These are phyloP conservation scores for Prunus mongolica DNA, from an alignment of 306 rosid genomes.

Conservation along the genomic window DNA sequence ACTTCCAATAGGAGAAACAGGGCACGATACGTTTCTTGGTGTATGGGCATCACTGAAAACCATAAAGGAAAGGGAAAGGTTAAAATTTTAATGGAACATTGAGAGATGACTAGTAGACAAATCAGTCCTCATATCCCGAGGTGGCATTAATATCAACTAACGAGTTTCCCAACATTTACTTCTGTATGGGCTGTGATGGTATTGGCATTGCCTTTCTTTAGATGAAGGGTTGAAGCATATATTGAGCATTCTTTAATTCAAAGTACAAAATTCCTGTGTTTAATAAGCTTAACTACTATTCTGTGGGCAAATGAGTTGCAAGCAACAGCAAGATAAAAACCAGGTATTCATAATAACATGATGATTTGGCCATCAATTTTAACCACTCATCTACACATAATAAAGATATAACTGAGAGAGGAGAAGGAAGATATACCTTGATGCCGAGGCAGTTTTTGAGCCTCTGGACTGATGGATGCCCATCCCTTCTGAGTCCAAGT, in stretches of 20 bases:
- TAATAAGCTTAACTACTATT: not conserved
- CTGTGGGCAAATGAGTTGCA: not conserved
- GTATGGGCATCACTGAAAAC: conserved; percentile 27
- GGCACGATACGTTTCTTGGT: conserved; percentile 35
- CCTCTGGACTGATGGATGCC: conserved; percentile 40
- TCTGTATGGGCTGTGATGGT: not conserved
- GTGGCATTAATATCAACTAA: not conserved
- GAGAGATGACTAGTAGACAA: not conserved
- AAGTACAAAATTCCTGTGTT: not conserved
- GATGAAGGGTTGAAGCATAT: not conserved
- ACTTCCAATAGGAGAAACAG: conserved; percentile 43
- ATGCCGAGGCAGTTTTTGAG: conserved; percentile 38
- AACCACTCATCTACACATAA: not conserved
- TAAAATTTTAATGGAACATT: not conserved
- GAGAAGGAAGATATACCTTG: conserved; percentile 45
- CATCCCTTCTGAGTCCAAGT: conserved; percentile 43
- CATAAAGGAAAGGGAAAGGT: not conserved
- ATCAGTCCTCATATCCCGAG: not conserved
- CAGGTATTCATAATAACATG: not conserved
- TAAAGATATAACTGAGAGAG: not conserved
- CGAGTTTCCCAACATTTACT: not conserved
- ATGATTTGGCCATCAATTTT: not conserved
- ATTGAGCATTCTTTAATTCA: not conserved
- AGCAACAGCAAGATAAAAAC: not conserved
- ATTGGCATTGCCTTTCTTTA: not conserved